Evolutionary conservation across 2,329 filamentous ascomycete genomes (phyloP).

Genomic region (Pseudogymnoascus verrucosus): DNA sequence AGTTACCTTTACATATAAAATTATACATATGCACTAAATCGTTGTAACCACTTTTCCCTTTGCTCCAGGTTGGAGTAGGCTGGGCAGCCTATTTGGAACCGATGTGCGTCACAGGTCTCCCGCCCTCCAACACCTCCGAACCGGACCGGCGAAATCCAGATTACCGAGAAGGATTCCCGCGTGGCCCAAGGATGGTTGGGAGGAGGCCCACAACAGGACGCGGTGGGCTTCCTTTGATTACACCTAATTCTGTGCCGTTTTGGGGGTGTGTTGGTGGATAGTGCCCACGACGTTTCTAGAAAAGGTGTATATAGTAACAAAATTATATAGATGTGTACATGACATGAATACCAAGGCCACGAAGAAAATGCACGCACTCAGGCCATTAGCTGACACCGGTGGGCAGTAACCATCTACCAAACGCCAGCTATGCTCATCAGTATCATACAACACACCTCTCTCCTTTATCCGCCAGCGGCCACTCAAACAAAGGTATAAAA

Average conservation of each 20-base stretch:
- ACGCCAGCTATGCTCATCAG: slow-evolving; percentile 5
- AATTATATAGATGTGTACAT: background rate
- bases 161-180: too few species aligned
- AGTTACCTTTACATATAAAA: background rate
- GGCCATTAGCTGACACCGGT: background rate
- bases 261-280: background rate
- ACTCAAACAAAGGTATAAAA: background rate
- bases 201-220: too few species aligned
- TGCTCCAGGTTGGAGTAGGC: background rate
- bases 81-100: background rate
- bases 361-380: background rate
- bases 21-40: background rate
- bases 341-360: background rate
- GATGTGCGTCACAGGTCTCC: background rate
- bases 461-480: background rate
- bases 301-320: background rate
- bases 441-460: background rate
- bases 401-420: slow-evolving; percentile 1
- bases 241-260: too few species aligned
- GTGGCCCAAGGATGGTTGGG: too few species aligned
- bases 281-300: background rate
- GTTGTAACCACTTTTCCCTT: background rate
- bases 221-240: too few species aligned
- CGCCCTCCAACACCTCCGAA: background rate
- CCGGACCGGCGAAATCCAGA: too few species aligned